Evolutionary conservation across 805 yeast species (phyloP).

Genomic region (Middelhovenomyces tepae): DNA sequence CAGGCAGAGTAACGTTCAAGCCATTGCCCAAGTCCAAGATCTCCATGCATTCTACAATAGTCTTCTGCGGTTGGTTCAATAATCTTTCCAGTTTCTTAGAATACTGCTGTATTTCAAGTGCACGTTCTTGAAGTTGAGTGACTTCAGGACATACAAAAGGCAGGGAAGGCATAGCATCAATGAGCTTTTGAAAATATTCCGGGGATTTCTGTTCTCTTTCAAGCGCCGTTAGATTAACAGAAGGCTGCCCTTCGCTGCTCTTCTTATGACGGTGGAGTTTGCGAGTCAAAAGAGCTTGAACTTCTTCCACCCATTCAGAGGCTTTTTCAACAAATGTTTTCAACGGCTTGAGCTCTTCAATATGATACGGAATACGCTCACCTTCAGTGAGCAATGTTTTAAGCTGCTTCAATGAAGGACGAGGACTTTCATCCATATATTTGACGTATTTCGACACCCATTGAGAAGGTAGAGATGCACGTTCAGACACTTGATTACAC

Average conservation of each 20-base stretch:
- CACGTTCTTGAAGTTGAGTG: conserved; percentile 47
- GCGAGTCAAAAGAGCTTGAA: conserved; percentile 43
- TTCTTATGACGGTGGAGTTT: conserved; percentile 44
- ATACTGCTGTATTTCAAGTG: conserved; percentile 43
- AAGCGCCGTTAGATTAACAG: conserved; percentile 7
- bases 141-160: conserved; percentile 50
- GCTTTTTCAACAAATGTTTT: conserved; percentile 37
- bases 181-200: conserved; percentile 31
- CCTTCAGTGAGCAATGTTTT: conserved; percentile 45
- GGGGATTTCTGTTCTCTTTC: conserved; percentile 19
- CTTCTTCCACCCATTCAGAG: conserved; percentile 45
- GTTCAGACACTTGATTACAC: conserved; percentile 31
- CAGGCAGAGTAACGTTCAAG: conserved; percentile 48
- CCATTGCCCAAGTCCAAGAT: conserved; percentile 50
- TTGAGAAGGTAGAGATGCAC: conserved; percentile 37
- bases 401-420: conserved; percentile 40
- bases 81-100: conserved; percentile 37
- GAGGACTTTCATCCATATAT: conserved; percentile 32
- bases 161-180: conserved; percentile 40
- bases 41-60: conserved; percentile 40
- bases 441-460: conserved; percentile 45
- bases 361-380: conserved; percentile 37
- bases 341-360: conserved; percentile 33
- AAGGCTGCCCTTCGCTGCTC: conserved; percentile 17
- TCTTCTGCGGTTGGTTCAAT: conserved; percentile 22